Conservation (phyloP, 176 grass and related monocot genomes). For the Raddia guianensis region DNA sequence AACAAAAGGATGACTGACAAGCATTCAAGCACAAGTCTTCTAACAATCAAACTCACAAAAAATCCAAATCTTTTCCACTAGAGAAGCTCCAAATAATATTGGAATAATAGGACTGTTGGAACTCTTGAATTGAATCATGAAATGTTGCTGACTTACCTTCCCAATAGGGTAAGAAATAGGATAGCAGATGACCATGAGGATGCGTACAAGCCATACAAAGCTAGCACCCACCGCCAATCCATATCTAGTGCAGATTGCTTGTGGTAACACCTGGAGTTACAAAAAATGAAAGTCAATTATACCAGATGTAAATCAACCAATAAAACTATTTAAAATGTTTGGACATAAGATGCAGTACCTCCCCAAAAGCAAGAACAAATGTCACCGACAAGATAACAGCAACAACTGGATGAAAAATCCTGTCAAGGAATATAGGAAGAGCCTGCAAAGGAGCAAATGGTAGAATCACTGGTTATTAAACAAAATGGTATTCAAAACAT, state of each 20-base stretch:
- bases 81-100: neutral
- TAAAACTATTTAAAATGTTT: constrained; percentile 18
- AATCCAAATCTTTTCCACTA: constrained; percentile 21
- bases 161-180: constrained; percentile 97
- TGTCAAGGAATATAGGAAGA: constrained; percentile 97
- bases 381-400: constrained; percentile 97
- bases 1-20: constrained; percentile 26
- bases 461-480: constrained; percentile 25
- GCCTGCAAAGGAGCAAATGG: constrained; percentile 58
- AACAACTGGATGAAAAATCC: constrained; percentile 95
- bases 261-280: constrained; percentile 86
- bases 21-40: neutral
- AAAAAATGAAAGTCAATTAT: constrained; percentile 37
- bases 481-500: constrained; percentile 13
- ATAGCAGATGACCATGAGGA: constrained; percentile 91
- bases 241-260: constrained; percentile 99
- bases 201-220: constrained; percentile 94
- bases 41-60: constrained; percentile 15
- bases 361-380: constrained; percentile 96
- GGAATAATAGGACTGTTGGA: constrained; percentile 12
- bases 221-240: constrained; percentile 95
- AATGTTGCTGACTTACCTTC: constrained; percentile 64
- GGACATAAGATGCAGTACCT: constrained; percentile 54
- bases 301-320: neutral
- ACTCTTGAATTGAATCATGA: constrained; percentile 21